Evolutionary conservation across 2,329 filamentous ascomycete species (phyloP), one percentile per base, ranked within the genome.

Genomic region (Verruconis gallopava): DNA sequence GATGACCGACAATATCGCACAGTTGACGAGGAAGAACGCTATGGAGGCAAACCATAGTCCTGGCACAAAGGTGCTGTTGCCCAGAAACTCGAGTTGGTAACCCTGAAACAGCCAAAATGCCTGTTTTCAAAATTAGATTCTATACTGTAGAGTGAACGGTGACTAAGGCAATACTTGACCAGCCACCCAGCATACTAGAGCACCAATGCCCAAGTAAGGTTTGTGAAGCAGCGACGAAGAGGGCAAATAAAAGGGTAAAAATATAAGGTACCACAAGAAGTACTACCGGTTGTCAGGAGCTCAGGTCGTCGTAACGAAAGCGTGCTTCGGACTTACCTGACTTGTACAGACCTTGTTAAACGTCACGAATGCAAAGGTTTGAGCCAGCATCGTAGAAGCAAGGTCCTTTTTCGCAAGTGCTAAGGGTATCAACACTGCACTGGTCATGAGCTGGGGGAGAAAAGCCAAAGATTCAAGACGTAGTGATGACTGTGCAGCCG

Each of bases 321-420:
- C n/a, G n/a, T n/a, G n/a, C n/a, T n/a, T n/a, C n/a, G 18, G 12
- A 56, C 71, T 48, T 72, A 91, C 85, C 73, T 96, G 89, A 55
- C 86, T 94, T 3, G 91, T 98, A 71, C 89, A 96, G 47, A 98
- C 91, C 66, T 98, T 98, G 66, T 98, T 98, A 53, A 96, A 96
- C 0, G 86, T 80, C 3, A 96, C 91, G 61, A 98, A 98, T 0
- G 89, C 85, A 62, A 95, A 94, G 0, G 91, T 96, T 63, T 98
- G 91, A 3, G 85, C 85, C 47, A 96, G 73, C 83, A 96, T 88
- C 4, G 84, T 80, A 0, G 78, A 75, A 1, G 88, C 72, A 0
- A 98, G 71, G 52, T 91, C 79, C 51, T 77, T 81, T 58, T 89
- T 93, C 13, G 85, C 84, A 15, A 94, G 64, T 1, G 72, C 69